A percentile compares a stretch with the other conserved stretches of the same genome.
phyloP scores from a whole-genome alignment of 2,329 filamentous ascomycete species.

The Cercospora canescens region DNA sequence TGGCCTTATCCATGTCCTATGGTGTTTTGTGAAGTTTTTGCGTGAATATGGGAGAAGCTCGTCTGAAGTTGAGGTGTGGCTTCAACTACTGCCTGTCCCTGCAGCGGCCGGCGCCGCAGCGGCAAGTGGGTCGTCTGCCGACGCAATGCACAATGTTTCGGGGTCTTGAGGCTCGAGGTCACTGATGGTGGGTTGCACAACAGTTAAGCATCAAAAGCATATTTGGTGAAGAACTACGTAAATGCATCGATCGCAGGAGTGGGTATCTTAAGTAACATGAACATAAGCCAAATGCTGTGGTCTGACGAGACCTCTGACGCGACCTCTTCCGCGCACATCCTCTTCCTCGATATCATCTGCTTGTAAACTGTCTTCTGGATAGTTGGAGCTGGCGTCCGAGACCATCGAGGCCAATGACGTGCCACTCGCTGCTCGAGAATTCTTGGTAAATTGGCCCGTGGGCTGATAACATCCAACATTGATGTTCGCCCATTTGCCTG shows the following conservation, averaged over 20 bases:
- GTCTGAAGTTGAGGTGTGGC: constrained; percentile 2
- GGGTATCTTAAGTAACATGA: constrained; percentile 5
- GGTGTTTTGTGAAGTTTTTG: neutral
- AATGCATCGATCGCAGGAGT: constrained; percentile 4
- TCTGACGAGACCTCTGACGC: constrained; percentile 9
- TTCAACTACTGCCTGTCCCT: neutral
- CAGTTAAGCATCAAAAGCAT: neutral
- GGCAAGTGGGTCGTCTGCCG: neutral
- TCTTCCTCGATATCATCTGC: constrained; percentile 23
- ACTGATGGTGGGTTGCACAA: neutral
- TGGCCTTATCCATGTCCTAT: constrained; percentile 14
- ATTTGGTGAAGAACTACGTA: neutral
- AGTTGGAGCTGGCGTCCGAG: constrained; percentile 16
- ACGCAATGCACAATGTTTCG: neutral
- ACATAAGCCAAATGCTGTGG: neutral
- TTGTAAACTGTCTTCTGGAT: constrained; percentile 20
- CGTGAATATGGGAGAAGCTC: neutral
- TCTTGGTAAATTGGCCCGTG: constrained; percentile 2
- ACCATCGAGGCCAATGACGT: constrained; percentile 1
- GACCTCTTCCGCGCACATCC: constrained; percentile 16
- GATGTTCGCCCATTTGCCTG: neutral
- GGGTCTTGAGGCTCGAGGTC: neutral
- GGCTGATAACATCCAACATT: constrained; percentile 13
- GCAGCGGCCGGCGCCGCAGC: neutral
- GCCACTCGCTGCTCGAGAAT: constrained; percentile 7